These are phyloP conservation scores for grape (Vitis vinifera) DNA, from an alignment of 164 flowering plant species.

Conservation along the genomic window ASM3070453v1 NC_081820.1:23972001-23972500, in stretches of 20 bases:
- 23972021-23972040: background rate
- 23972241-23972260: constrained; percentile 24
- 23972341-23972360: background rate
- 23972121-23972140: constrained; percentile 10
- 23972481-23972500: constrained; percentile 22
- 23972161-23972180: constrained; percentile 13
- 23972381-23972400: constrained; percentile 9
- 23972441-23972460: background rate
- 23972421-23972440: constrained; percentile 10
- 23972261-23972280: constrained; percentile 30
- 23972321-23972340: constrained; percentile 1
- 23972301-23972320: constrained; percentile 13
- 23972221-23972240: background rate
- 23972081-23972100: background rate
- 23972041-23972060: background rate
- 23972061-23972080: constrained; percentile 1
- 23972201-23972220: background rate
- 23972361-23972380: background rate
- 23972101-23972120: constrained; percentile 14
- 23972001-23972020: constrained; percentile 9
- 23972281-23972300: constrained; percentile 10
- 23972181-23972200: constrained; percentile 19
- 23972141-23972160: background rate
- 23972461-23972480: constrained; percentile 2
- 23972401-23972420: constrained; percentile 3